Conservation (phyloP, 2,329 filamentous ascomycete species). For the Xylaria sp. region DNA sequence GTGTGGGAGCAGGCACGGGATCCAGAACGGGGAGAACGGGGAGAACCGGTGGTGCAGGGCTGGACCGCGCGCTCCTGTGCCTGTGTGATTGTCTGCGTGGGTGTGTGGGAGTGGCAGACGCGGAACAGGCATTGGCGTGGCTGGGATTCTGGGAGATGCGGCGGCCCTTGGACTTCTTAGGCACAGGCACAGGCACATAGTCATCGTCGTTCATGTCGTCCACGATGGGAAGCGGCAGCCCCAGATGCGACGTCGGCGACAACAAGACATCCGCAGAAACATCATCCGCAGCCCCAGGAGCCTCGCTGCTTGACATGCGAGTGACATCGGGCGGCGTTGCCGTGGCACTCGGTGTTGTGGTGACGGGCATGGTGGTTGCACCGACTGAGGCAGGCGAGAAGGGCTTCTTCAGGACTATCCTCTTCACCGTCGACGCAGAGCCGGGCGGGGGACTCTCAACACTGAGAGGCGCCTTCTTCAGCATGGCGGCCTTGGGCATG, state of each 20-base stretch:
- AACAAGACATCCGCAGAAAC: conserved; percentile 32
- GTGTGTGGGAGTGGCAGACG: conserved; percentile 30
- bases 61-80: conserved; percentile 44
- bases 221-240: conserved; percentile 38
- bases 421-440: conserved; percentile 42
- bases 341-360: conserved; percentile 47
- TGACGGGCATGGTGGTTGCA: conserved; percentile 3
- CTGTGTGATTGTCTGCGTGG: conserved; percentile 46
- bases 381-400: conserved; percentile 25
- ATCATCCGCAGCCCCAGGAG: conserved; percentile 19
- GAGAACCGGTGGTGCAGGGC: conserved; percentile 36
- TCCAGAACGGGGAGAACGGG: conserved; percentile 24
- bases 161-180: conserved; percentile 48
- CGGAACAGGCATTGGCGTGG: conserved; percentile 30
- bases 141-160: conserved; percentile 33
- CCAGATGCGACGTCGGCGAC: conserved; percentile 42
- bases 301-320: conserved; percentile 36
- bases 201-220: conserved; percentile 57
- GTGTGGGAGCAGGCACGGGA: conserved; percentile 22
- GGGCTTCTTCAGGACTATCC: conserved; percentile 50
- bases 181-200: conserved; percentile 51
- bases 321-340: conserved; percentile 44
- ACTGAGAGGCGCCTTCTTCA: conserved; percentile 60
- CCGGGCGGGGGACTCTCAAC: conserved; percentile 46
- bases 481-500: conserved; percentile 71